Evolutionary conservation across 2,329 filamentous ascomycete genomes (phyloP).

Genomic region (Penicillium sp.): DNA sequence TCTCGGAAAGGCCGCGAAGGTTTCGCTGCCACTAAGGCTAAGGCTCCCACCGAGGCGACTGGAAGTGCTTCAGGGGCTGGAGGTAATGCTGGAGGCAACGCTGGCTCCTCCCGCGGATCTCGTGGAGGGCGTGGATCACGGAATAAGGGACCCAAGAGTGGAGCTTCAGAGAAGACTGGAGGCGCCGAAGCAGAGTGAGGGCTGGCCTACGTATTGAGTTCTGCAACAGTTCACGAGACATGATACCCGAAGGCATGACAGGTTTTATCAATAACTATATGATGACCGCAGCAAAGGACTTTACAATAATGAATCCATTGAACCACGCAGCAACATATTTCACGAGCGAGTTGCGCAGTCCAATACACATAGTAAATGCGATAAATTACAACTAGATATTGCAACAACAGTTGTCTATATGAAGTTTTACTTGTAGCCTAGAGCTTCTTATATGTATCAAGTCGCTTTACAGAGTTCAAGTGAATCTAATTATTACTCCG

Average conservation of each 20-base stretch:
- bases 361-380: no score
- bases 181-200: slow-evolving; percentile 1
- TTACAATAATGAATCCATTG: not conserved
- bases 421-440: no score
- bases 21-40: slow-evolving; percentile 8
- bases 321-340: no score
- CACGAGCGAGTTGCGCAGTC: no score
- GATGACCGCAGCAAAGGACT: not conserved
- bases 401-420: no score
- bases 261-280: not conserved
- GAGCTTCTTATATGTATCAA: no score
- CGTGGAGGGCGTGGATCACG: slow-evolving; percentile 19
- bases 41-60: slow-evolving; percentile 2
- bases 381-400: no score
- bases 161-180: slow-evolving; percentile 2
- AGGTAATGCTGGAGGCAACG: not conserved
- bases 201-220: not conserved
- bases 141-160: slow-evolving; percentile 17
- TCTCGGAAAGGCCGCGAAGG: slow-evolving; percentile 25
- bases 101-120: slow-evolving; percentile 17
- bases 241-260: slow-evolving; percentile 3
- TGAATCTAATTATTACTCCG: no score
- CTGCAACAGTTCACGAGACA: slow-evolving; percentile 5
- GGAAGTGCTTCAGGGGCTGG: not conserved
- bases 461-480: no score